Percentiles rank a stretch among this genome's conserved stretches.
These are phyloP conservation scores for Calonectria honghensis DNA, from an alignment of 2,329 filamentous ascomycete genomes.

Conservation along the genomic window DNA sequence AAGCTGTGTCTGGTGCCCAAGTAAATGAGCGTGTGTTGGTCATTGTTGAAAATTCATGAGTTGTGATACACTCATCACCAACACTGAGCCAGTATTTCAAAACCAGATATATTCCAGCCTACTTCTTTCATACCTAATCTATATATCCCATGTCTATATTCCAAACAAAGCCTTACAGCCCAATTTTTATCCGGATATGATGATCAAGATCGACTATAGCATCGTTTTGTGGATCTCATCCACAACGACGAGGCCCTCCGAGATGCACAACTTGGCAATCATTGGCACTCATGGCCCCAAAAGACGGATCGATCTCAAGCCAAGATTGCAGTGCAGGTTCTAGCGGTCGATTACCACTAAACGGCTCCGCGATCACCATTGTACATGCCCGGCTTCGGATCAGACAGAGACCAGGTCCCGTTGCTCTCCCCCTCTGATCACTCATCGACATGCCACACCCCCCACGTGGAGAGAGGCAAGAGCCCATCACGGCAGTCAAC, in stretches of 20 bases:
- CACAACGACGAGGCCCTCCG: slow-evolving; percentile 3
- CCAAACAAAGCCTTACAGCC: background rate
- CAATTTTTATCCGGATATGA: background rate
- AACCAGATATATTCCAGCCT: background rate
- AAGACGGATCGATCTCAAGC: slow-evolving; percentile 4
- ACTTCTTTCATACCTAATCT: background rate
- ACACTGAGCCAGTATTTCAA: background rate
- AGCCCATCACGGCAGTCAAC: background rate
- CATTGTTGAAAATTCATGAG: background rate
- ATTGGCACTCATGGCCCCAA: background rate
- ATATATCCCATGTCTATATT: background rate
- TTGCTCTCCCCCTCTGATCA: background rate
- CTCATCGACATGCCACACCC: background rate
- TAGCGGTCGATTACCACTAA: slow-evolving; percentile 15
- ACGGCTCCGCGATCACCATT: slow-evolving; percentile 8
- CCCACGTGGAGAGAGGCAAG: background rate
- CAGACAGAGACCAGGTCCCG: background rate
- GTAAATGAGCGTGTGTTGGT: background rate
- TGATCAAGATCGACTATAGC: background rate
- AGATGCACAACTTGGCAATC: slow-evolving; percentile 14
- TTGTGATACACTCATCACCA: background rate
- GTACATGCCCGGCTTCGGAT: background rate
- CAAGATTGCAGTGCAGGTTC: slow-evolving; percentile 11
- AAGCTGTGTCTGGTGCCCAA: background rate
- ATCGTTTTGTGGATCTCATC: slow-evolving; percentile 12